A percentile compares a stretch with the other conserved stretches of the same genome.
Evolutionary conservation across 1,284 basidiomycete species (phyloP).

Genomic region (Wallemia mellicola): DNA sequence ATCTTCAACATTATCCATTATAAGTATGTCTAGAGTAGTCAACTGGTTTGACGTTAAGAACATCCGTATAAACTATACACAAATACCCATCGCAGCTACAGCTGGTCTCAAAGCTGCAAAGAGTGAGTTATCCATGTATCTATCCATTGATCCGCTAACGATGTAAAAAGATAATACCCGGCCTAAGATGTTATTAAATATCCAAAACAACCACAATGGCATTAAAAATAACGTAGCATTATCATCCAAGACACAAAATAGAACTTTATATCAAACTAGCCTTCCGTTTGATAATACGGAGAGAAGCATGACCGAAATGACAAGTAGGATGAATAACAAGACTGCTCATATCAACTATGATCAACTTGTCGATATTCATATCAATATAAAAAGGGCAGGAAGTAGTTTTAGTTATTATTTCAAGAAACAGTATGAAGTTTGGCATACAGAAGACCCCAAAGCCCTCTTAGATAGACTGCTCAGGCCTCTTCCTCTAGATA

Average conservation of each 20-base stretch:
- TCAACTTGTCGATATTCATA: not conserved
- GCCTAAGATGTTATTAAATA: not conserved
- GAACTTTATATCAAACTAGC: not conserved
- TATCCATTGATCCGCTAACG: not conserved
- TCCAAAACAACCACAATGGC: too few species aligned
- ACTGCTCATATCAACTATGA: not conserved
- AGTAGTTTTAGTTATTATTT: not conserved
- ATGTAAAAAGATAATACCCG: not conserved
- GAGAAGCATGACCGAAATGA: not conserved
- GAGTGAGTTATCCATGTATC: not conserved
- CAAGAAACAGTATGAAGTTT: not conserved
- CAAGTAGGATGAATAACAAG: not conserved
- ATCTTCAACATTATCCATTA: not conserved
- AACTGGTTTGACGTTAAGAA: not conserved
- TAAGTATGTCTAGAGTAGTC: not conserved
- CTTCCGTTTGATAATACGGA: not conserved
- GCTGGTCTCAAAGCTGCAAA: not conserved
- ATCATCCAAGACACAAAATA: too few species aligned
- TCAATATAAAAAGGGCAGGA: not conserved
- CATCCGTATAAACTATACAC: not conserved
- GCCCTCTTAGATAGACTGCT: not conserved
- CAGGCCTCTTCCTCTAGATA: not conserved
- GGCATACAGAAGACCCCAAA: not conserved
- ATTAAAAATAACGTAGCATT: too few species aligned
- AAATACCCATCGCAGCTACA: not conserved